A percentile compares a stretch with the other conserved stretches of the same genome.
phyloP scores from a whole-genome alignment of 345 rosid species.

The Euclidium syriacum region DNA sequence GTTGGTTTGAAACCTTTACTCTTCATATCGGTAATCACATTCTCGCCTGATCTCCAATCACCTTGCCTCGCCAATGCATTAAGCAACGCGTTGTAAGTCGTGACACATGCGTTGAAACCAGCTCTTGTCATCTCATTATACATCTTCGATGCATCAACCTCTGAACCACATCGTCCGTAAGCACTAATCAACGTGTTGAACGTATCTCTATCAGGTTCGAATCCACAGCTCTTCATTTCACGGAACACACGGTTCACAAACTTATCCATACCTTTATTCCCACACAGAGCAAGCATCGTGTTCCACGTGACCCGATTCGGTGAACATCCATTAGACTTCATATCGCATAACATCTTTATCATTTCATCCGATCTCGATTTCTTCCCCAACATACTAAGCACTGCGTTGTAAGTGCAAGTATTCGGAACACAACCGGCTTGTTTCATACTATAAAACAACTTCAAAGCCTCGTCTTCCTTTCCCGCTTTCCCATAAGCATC shows the following conservation, averaged over 20 bases:
- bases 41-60: conserved; percentile 74
- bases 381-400: conserved; percentile 80
- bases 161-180: conserved; percentile 77
- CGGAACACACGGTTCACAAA: conserved; percentile 58
- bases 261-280: conserved; percentile 60
- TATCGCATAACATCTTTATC: conserved; percentile 65
- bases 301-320: conserved; percentile 94
- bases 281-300: conserved; percentile 79
- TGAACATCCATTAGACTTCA: conserved; percentile 73
- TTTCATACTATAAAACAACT: conserved; percentile 62
- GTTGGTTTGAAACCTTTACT: conserved; percentile 71
- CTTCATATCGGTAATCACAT: conserved; percentile 64
- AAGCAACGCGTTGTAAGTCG: conserved; percentile 82
- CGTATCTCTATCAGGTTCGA: conserved; percentile 84
- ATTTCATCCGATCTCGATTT: conserved; percentile 60
- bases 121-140: conserved; percentile 67
- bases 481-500: conserved; percentile 84
- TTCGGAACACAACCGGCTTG: conserved; percentile 79
- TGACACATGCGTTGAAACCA: conserved; percentile 70
- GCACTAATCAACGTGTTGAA: conserved; percentile 81
- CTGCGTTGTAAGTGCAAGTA: conserved; percentile 67
- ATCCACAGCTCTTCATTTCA: conserved; percentile 90
- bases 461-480: conserved; percentile 61
- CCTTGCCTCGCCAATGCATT: conserved; percentile 82
- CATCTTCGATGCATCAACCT: conserved; percentile 62